Evolutionary conservation across 768 basidiomycete genomes (phyloP), one percentile per base, ranked within the genome.

Genomic region (Podaxis rugospora): DNA sequence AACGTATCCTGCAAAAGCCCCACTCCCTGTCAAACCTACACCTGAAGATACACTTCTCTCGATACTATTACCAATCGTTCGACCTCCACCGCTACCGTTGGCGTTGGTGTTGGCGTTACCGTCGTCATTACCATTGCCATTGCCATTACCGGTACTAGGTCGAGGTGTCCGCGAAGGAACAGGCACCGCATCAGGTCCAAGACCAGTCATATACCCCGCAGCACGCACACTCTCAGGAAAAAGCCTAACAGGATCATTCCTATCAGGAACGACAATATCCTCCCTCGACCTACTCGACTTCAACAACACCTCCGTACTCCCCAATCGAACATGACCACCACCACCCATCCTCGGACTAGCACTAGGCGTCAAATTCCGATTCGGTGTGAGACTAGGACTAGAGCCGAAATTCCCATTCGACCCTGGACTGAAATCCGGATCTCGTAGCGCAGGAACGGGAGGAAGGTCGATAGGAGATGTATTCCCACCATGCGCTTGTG

Each of bases 211-310:
- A 32, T 75, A 73, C 9, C 74, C 76, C 4, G 73, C 75, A 2
- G 70, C 71, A 28, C 76, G 72, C 27, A 75, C 75, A 11, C 76
- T 64, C 1, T 69, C 69, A 3, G 78, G 79, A 63, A 77, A 74
- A 35, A 74, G 57, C 69, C 71, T 68, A 14, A 70, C 63, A 27
- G 71, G 68, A 55, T 74, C 72, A 5, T 67, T 62, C 7, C 64
- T 67, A 16, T 55, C 37, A 14, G 64, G 62, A 14, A 61, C 46
- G 14, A 64, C 42, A 11, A 68, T 10, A 46, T 65, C 68, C 42
- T 75, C 75, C 16, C 62, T 52, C 1, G 72, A 75, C 1, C 67
- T 32, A 27, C 53, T 68, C n/a, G 65, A 52, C 27, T 54, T 16
- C 18, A 25, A 39, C 23, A 7, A 39, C 23, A 7, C 5, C 18